Evolutionary conservation across 257 asterid species (phyloP).

Genomic region (Linaria vulgaris): DNA sequence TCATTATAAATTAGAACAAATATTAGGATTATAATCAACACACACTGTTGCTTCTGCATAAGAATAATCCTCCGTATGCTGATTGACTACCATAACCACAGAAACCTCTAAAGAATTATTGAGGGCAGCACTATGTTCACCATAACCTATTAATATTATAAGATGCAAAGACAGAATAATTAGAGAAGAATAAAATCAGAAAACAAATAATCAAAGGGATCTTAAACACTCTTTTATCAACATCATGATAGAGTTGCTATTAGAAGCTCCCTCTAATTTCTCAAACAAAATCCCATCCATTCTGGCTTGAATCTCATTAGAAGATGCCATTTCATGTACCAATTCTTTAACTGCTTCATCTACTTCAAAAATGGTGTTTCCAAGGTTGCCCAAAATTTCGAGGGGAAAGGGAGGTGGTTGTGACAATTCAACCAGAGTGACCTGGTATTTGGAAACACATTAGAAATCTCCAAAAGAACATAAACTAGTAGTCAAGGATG

Average conservation of each 20-base stretch:
- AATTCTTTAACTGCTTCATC: slow-evolving; percentile 49
- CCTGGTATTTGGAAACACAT: slow-evolving; percentile 37
- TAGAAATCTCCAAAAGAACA: slow-evolving; percentile 17
- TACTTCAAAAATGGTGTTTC: slow-evolving; percentile 45
- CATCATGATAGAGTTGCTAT: slow-evolving; percentile 30
- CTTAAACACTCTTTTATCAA: slow-evolving; percentile 45
- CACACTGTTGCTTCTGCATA: too few species aligned
- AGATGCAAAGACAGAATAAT: neutral
- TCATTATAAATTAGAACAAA: too few species aligned
- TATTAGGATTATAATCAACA: too few species aligned
- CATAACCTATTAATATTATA: too few species aligned
- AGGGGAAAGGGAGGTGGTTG: slow-evolving; percentile 42
- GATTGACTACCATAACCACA: too few species aligned
- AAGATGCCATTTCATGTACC: slow-evolving; percentile 43
- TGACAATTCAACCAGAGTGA: slow-evolving; percentile 58
- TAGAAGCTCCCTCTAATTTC: slow-evolving; percentile 45
- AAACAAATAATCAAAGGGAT: slow-evolving; percentile 33
- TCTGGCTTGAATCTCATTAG: slow-evolving; percentile 58
- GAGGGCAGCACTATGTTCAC: too few species aligned
- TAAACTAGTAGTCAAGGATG: neutral
- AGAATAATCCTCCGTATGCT: too few species aligned
- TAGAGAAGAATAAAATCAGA: neutral
- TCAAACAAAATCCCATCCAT: slow-evolving; percentile 63
- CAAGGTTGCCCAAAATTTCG: slow-evolving; percentile 40
- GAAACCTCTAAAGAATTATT: too few species aligned